Evolutionary conservation across 768 basidiomycete genomes (phyloP).

Genomic region (Mycena vulgaris): DNA sequence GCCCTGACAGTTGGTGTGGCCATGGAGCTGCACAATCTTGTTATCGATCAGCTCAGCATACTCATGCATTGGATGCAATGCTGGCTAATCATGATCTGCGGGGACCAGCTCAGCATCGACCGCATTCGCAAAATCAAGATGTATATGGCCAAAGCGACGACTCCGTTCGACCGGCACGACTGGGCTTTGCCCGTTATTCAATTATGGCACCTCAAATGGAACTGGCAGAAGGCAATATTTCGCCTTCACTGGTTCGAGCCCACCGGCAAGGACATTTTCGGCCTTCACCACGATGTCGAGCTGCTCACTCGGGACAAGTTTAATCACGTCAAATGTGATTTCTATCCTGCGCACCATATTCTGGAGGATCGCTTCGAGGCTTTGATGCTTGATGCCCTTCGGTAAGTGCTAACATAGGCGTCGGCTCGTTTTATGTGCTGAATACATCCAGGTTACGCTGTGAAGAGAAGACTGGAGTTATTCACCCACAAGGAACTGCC

Average conservation of each 20-base stretch:
- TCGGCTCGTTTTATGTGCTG: no score
- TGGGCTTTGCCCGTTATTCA: slow-evolving; percentile 41
- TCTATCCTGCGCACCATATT: slow-evolving; percentile 36
- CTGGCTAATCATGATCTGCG: slow-evolving; percentile 34
- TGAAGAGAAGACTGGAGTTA: slow-evolving; percentile 13
- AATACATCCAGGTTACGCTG: not conserved
- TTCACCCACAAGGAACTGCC: not conserved
- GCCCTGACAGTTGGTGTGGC: slow-evolving; percentile 22
- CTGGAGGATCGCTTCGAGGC: slow-evolving; percentile 36
- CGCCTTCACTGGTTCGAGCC: slow-evolving; percentile 29
- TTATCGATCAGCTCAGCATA: slow-evolving; percentile 29
- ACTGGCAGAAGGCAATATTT: slow-evolving; percentile 35
- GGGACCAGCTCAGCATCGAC: slow-evolving; percentile 40
- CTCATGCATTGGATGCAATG: not conserved
- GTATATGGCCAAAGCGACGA: slow-evolving; percentile 24
- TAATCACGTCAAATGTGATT: slow-evolving; percentile 36
- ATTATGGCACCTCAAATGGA: slow-evolving; percentile 41
- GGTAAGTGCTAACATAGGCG: no score
- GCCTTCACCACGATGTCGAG: slow-evolving; percentile 23
- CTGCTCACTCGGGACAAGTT: slow-evolving; percentile 22
- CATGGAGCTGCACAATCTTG: slow-evolving; percentile 23
- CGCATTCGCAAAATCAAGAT: slow-evolving; percentile 31
- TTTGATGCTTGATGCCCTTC: slow-evolving; percentile 11
- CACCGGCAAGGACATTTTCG: slow-evolving; percentile 19
- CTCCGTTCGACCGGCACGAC: slow-evolving; percentile 19